phyloP scores from a whole-genome alignment of 148 eudicot species.

The Camellia japonica region DNA sequence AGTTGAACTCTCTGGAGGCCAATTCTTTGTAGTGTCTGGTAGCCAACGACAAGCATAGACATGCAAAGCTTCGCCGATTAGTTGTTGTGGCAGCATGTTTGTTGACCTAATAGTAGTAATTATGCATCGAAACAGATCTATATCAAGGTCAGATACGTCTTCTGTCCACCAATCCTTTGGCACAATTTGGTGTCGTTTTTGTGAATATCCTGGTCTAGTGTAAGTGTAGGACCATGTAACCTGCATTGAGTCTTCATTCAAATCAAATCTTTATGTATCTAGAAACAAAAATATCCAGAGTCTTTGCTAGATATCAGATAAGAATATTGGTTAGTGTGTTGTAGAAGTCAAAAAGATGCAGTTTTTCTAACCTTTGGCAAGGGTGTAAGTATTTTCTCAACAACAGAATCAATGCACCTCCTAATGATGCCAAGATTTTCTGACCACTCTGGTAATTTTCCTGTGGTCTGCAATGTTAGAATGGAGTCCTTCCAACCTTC shows the following conservation, averaged over 20 bases:
- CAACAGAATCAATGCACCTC: constrained; percentile 54
- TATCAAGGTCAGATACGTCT: constrained; percentile 50
- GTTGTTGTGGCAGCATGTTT: constrained; percentile 40
- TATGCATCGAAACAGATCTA: constrained; percentile 46
- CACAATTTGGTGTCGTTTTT: constrained; percentile 33
- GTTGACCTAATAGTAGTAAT: constrained; percentile 41
- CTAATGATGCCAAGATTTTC: constrained; percentile 56
- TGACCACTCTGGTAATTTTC: constrained; percentile 42
- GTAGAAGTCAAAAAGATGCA: neutral
- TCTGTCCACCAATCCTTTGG: constrained; percentile 83
- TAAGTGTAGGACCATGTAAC: constrained; percentile 70
- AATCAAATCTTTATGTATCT: neutral
- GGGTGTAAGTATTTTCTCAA: constrained; percentile 49
- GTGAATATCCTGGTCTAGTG: constrained; percentile 49
- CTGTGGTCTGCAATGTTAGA: constrained; percentile 36
- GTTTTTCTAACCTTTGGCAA: constrained; percentile 35
- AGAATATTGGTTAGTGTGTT: too few species aligned
- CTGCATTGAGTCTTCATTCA: constrained; percentile 21
- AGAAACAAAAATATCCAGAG: neutral
- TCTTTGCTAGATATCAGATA: neutral
- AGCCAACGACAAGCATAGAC: constrained; percentile 59
- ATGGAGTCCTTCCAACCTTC: constrained; percentile 63
- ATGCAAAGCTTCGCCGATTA: constrained; percentile 68
- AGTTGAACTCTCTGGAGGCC: constrained; percentile 26
- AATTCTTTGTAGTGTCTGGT: constrained; percentile 21